phyloP scores from a whole-genome alignment of 345 rosid genomes.

The Noccaea caerulescens region DNA sequence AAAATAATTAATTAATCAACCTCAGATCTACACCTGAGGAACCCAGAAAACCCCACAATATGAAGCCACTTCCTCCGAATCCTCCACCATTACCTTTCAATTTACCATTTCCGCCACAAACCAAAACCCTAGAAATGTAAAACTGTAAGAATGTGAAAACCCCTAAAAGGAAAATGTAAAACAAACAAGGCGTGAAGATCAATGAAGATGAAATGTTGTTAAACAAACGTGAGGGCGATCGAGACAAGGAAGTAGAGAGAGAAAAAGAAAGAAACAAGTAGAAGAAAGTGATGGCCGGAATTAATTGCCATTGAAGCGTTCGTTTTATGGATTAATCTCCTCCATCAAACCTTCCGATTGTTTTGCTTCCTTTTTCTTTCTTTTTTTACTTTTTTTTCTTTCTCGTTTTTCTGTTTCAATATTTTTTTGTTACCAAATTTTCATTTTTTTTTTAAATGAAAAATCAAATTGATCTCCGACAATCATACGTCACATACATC shows the following conservation, averaged over 20 bases:
- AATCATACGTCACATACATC: background rate
- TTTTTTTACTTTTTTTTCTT: background rate
- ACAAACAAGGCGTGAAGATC: background rate
- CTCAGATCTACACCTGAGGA: constrained; percentile 47
- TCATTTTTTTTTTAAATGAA: too few species aligned
- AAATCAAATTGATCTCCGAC: background rate
- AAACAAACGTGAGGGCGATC: constrained; percentile 31
- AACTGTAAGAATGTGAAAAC: constrained; percentile 25
- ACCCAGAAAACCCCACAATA: constrained; percentile 13
- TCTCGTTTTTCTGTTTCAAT: constrained; percentile 9
- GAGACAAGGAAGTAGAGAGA: constrained; percentile 35
- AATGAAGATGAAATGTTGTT: background rate
- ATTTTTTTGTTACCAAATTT: background rate
- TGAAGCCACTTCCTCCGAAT: constrained; percentile 14
- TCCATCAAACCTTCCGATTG: constrained; percentile 36
- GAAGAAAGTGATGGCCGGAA: constrained; percentile 35
- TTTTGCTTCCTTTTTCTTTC: constrained; percentile 20
- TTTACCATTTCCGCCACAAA: constrained; percentile 11
- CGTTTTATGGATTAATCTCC: constrained; percentile 12
- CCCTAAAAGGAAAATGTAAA: background rate
- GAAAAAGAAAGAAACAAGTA: constrained; percentile 33
- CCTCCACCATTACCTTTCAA: constrained; percentile 11
- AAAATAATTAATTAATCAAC: background rate
- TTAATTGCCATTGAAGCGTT: constrained; percentile 46
- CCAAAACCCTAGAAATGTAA: constrained; percentile 25